These are phyloP conservation scores for Penicillium sp. DNA, from an alignment of 2,329 filamentous ascomycete species.

Conservation along the genomic window DNA sequence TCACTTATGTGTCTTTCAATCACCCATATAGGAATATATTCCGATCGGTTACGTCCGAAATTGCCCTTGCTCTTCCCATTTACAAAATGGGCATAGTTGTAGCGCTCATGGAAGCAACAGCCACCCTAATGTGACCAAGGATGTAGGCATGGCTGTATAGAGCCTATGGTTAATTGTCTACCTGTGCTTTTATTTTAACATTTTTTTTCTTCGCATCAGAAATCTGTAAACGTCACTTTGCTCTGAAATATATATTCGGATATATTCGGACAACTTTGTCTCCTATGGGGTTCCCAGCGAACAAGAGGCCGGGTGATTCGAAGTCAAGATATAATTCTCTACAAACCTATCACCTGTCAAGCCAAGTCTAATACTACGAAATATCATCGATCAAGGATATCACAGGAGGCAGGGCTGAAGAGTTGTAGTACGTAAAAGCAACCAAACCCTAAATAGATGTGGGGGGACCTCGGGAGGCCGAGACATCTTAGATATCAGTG, in stretches of 20 bases:
- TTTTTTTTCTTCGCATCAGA: background rate
- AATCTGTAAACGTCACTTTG: background rate
- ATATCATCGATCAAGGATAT: background rate
- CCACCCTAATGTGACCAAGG: background rate
- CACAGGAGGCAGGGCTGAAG: background rate
- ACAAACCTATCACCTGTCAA: too few species aligned
- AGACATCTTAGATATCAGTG: background rate
- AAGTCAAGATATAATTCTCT: background rate
- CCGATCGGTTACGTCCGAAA: background rate
- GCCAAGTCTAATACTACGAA: background rate
- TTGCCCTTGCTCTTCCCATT: background rate
- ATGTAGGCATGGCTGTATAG: background rate
- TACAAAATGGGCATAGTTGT: background rate
- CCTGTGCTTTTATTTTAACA: too few species aligned
- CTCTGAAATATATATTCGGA: background rate
- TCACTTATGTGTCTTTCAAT: background rate
- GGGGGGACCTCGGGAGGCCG: background rate
- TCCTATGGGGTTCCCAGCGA: background rate
- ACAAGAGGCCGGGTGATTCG: background rate
- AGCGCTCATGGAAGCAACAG: background rate
- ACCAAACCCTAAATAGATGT: background rate
- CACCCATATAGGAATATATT: background rate
- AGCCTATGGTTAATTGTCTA: background rate
- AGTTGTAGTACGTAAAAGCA: background rate
- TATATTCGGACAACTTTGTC: background rate